Conservation (phyloP, 306 rosid genomes). For the apple (Malus domestica) region DNA sequence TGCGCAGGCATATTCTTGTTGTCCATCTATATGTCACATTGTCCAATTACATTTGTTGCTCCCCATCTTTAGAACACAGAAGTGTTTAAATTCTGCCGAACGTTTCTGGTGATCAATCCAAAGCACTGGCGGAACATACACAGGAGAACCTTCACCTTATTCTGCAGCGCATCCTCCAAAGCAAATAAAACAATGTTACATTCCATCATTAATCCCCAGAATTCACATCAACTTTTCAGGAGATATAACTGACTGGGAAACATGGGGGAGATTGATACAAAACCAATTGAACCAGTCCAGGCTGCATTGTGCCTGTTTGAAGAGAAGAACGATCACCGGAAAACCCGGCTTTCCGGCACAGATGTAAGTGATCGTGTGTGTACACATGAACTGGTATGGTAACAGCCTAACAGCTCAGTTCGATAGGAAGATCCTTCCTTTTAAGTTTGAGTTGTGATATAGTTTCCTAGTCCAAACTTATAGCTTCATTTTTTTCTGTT, state of each 20-base stretch:
- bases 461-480: neutral
- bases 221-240: neutral
- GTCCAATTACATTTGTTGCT: neutral
- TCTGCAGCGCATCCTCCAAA: neutral
- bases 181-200: neutral
- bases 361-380: conserved; percentile 37
- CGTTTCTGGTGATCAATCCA: neutral
- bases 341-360: conserved; percentile 14
- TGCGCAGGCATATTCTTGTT: neutral
- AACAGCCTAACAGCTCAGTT: neutral
- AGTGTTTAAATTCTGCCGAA: neutral
- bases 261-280: conserved; percentile 73
- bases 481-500: neutral
- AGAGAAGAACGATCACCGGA: conserved; percentile 47
- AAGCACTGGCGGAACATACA: conserved; percentile 8
- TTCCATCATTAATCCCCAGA: neutral
- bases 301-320: conserved; percentile 55
- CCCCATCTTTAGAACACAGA: neutral
- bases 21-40: neutral
- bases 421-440: neutral
- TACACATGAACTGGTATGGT: neutral
- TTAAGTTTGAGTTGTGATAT: neutral
- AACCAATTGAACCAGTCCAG: conserved; percentile 69
- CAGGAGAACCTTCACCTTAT: neutral
- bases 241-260: conserved; percentile 11